Base-by-base conservation (phyloP, 2,329 filamentous ascomycete genomes). In the Aspergillus vadensis region DNA sequence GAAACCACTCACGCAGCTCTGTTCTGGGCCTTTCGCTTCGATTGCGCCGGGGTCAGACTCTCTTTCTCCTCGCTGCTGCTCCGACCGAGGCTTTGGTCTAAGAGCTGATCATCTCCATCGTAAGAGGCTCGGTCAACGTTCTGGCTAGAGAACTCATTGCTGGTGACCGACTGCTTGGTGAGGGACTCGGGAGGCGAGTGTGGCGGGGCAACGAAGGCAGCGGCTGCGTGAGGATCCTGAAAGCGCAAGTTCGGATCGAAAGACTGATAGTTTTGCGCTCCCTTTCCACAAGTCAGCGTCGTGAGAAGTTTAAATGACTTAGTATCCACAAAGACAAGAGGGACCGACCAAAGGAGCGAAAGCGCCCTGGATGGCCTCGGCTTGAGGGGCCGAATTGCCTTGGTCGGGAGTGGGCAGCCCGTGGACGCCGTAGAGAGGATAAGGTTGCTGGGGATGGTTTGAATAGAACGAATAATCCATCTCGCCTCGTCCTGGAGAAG, bases 11-110 rank as follows among this genome's bases (percentile, higher is more conserved):
- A 90, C 88, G 88, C 88, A 75, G 88, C 88, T 70, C 88, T 78
- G 66, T 91, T 91, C 71, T 91, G 88, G 52, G 86, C 88, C 74
- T 91, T 91, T 65, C 88, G 81, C 68, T 86, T 85, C 57, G 79
- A 81, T 69, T 85, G 82, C 55, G 83, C 81, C 1, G 82, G 82
- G n/a, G 79, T 82, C 71, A 80, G 72, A 38, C 67, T 74, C 43
- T 85, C 82, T 67, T 86, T 84, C 65, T 86, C 83, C 61, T 83
- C 81, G 64, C 81, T 83, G 63, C 80, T 82, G 64, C 80, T 82
- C 50, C 81, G 79, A 27, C 69, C 69, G 23, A 66, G 63, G n/a
- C 64, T 67, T 14, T 65, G 67, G 44, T 76, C 69, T 36, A 64
- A 61, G 41, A 59, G 55, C 54, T 69, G 63, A 48, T 70, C 55